These are phyloP conservation scores for Pseudonitzschia multiseries DNA, from an alignment of 108 stramenopile genomes.

Conservation along the genomic window DNA sequence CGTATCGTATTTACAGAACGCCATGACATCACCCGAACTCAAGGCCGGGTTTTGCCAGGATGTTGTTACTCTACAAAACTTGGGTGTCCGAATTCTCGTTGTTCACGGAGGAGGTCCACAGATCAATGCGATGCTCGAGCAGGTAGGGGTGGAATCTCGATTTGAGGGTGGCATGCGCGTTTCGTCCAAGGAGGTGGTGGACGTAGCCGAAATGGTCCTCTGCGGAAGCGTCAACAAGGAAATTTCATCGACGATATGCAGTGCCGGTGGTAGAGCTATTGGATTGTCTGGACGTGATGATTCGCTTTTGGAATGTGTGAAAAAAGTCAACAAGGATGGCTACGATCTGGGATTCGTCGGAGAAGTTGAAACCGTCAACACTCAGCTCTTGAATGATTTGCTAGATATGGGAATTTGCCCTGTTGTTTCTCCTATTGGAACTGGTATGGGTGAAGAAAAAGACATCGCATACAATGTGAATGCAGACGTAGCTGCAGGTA, in stretches of 20 bases:
- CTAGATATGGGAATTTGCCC: slow-evolving; percentile 86
- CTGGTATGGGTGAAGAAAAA: slow-evolving; percentile 67
- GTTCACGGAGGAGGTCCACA: slow-evolving; percentile 97
- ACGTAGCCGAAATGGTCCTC: slow-evolving; percentile 97
- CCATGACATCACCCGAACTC: slow-evolving; percentile 88
- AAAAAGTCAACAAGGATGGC: slow-evolving; percentile 60
- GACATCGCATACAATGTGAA: slow-evolving; percentile 93
- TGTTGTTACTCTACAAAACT: slow-evolving; percentile 77
- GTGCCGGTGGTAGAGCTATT: slow-evolving; percentile 84
- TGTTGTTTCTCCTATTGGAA: slow-evolving; percentile 94
- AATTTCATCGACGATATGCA: slow-evolving; percentile 75
- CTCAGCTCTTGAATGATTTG: slow-evolving; percentile 65
- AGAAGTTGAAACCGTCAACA: slow-evolving; percentile 85
- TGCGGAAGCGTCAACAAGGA: slow-evolving; percentile 93
- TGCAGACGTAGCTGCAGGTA: slow-evolving; percentile 96
- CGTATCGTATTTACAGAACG: slow-evolving; percentile 44
- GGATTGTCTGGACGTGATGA: slow-evolving; percentile 92
- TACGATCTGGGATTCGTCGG: slow-evolving; percentile 90
- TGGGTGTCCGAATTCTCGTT: slow-evolving; percentile 85
- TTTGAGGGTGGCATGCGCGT: slow-evolving; percentile 93
- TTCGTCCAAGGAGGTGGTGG: slow-evolving; percentile 85
- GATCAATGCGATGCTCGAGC: slow-evolving; percentile 84
- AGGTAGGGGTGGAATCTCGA: slow-evolving; percentile 75
- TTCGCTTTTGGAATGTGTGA: slow-evolving; percentile 77
- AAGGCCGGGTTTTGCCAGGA: slow-evolving; percentile 82